Evolutionary conservation across 441 rosid genomes (phyloP), one percentile per base, ranked within the genome.

Genomic region (Biscutella auriculata): DNA sequence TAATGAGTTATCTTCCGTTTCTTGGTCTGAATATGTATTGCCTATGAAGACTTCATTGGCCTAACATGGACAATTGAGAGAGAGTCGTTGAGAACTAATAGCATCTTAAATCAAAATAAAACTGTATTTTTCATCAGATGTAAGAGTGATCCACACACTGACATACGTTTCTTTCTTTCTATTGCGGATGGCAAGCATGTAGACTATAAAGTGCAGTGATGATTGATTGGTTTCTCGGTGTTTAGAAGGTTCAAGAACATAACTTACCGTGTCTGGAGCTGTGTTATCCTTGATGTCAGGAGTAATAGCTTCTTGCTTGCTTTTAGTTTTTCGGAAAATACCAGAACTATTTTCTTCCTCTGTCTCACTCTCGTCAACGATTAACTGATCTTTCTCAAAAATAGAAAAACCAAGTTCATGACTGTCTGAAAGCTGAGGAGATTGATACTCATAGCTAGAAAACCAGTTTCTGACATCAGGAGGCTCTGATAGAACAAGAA

Each of bases 381-480:
- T 59, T 58, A 53, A 43, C 1, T 27, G 63, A 61, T 68, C 79
- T 32, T 62, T 61, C 47, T 63, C 67, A 26, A 44, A 10, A 41
- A 62, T 40, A 60, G 67, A 57, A 26, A 50, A 71, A 48, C 30
- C 57, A 66, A 65, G 53, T 41, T 43, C 70, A 32, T 67, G 79
- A 36, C 27, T 39, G 29, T 79, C 63, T 39, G 71, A 76, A 70
- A 77, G 60, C 37, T 62, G 72, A 9, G 88, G 85, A 48, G 92
- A 79, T 53, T 85, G 73, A 49, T 79, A 78, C 35, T 48, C 81
- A 55, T 82, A 87, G 72, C 83, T 80, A 3, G 90, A 63, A 62
- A 77, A 82, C 95, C 87, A 87, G 66, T 78, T 76, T 62, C 73
- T 56, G 9, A 80, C 40, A 17, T 79, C 74, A 46, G 88, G 83